phyloP scores from a whole-genome alignment of 257 asterid species.

The Solanum peruvianum region DNA sequence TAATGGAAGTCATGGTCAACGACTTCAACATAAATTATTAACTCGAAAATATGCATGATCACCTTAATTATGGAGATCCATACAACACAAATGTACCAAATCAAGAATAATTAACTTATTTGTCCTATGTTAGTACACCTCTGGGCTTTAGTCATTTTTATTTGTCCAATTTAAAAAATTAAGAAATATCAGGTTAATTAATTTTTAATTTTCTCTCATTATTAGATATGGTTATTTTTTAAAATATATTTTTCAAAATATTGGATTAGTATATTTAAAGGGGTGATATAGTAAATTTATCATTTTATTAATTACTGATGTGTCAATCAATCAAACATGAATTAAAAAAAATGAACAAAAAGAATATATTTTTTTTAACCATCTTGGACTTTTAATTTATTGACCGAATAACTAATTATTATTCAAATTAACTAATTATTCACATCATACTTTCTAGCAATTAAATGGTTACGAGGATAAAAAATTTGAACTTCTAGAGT shows the following conservation, averaged over 20 bases:
- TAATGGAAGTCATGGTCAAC: neutral
- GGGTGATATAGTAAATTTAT: neutral
- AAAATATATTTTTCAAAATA: neutral
- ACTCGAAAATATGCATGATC: neutral
- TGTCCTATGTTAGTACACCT: neutral
- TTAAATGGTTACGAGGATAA: neutral
- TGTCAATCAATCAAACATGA: neutral
- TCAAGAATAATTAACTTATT: neutral
- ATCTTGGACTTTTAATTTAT: neutral
- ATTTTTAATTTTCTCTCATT: neutral
- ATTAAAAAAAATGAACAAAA: fast-evolving
- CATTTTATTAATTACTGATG: neutral
- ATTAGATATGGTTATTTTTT: neutral
- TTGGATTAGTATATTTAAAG: neutral
- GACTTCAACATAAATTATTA: neutral
- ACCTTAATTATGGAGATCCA: neutral
- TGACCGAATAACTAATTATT: neutral
- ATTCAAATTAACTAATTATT: neutral
- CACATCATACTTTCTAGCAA: neutral
- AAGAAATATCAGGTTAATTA: neutral
- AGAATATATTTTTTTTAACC: neutral
- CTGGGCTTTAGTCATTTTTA: neutral
- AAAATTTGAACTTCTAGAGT: neutral
- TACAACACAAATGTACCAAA: neutral
- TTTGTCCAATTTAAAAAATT: neutral